A percentile compares a stretch with the other conserved stretches of the same genome.
Conservation (phyloP, 2,329 filamentous ascomycete species). For the Ophiostoma angusticollis region DNA sequence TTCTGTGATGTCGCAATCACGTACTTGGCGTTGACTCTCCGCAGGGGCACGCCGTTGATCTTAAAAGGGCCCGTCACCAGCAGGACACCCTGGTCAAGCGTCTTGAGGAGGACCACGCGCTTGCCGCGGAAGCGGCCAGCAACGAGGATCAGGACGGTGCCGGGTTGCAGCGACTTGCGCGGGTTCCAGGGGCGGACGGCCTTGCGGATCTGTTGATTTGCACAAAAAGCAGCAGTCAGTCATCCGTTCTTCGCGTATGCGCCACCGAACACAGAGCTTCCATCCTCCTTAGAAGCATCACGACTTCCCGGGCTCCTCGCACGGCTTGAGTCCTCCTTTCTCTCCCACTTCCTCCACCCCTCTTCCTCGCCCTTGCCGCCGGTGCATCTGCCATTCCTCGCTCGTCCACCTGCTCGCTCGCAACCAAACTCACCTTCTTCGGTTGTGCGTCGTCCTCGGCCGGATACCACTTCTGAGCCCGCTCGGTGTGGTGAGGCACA, state of each 20-base stretch:
- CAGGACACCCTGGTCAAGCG: slow-evolving; percentile 92
- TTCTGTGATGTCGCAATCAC: slow-evolving; percentile 83
- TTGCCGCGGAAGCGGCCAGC: slow-evolving; percentile 99
- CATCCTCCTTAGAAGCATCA: no score
- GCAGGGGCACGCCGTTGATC: slow-evolving; percentile 97
- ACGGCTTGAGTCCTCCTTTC: background rate
- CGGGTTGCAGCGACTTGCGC: slow-evolving; percentile 81
- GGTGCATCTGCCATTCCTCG: background rate
- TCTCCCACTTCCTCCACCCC: background rate
- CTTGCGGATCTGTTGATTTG: slow-evolving; percentile 70
- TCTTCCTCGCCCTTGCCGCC: background rate
- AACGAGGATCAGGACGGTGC: slow-evolving; percentile 95
- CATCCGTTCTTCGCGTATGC: background rate
- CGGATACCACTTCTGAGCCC: slow-evolving; percentile 99
- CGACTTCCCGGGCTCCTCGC: no score
- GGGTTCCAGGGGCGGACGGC: slow-evolving; percentile 75
- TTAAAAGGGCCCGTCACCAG: slow-evolving; percentile 99
- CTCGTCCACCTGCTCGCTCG: background rate
- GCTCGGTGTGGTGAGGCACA: slow-evolving; percentile 75
- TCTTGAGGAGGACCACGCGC: slow-evolving; percentile 98
- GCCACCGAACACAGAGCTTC: background rate
- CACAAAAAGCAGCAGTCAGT: slow-evolving; percentile 21
- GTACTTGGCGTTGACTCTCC: slow-evolving; percentile 86
- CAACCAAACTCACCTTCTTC: slow-evolving; percentile 72
- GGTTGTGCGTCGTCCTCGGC: slow-evolving; percentile 78